Base-by-base conservation (phyloP, 352 stramenopile genomes). In the Globisporangium spiculum region DNA sequence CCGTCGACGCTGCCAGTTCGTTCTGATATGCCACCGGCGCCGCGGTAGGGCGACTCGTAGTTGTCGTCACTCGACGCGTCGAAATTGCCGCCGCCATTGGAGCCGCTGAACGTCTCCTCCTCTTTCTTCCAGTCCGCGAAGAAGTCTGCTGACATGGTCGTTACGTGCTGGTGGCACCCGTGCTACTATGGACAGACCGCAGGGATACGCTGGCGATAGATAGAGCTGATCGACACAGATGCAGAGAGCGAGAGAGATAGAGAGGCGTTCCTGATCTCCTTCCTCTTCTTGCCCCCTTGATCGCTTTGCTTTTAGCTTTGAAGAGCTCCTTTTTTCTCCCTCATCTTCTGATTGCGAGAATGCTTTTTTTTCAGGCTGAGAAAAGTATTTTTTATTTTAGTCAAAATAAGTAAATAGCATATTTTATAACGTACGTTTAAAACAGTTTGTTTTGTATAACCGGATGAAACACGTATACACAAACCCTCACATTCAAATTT, bases 121-220 rank as follows among this genome's bases (percentile, higher is more conserved):
- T 96, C 88, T 44, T 92, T 91, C 77, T 91, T 86, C 88, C 88
- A 96, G 75, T 96, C 88, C 44, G 88, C 88, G 71, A 96, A 96
- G 56, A 96, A 79, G 80, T 96, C 88, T 66, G 86, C 85, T 67
- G 88, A 96, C 88, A 96, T 96, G 66, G 18, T 78, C 10, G 52
- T 57, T 46, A 36, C 69, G 34, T 38, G 10, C 14, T 22, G n/a
- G 34, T 36, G 18, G 32, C 12, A n/a, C 41, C 20, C 14, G 30
- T 46, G 54, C 8, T 44, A 30, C 14, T 60, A 50, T n/a, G 16
- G 16, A 8, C 41, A 50, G 4, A 50, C 2, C 2, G 41, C 14
- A 1, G 16, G 41, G 41, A n/a, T 10, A 16, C 41, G 16, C 16
- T 20, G 41, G 41, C 6, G 4, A n/a, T 9, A 20, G 41, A n/a